Conservation (phyloP, 148 eudicot species). For the Selenicereus undatus region DNA sequence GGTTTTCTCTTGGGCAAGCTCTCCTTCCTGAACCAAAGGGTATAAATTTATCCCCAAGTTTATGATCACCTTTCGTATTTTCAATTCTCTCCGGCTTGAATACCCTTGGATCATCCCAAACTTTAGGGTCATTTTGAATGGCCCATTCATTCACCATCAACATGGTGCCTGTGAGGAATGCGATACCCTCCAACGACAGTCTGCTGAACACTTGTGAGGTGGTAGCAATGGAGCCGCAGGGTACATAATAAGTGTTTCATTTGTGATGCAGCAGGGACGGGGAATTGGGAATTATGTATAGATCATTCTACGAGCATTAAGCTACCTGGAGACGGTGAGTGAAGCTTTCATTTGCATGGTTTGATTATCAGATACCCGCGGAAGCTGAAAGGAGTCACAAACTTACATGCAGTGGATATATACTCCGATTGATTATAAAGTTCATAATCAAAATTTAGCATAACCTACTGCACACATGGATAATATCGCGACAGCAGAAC, state of each 20-base stretch:
- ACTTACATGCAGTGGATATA: too few species aligned
- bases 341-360: too few species aligned
- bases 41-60: constrained; percentile 17
- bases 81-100: constrained; percentile 33
- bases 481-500: not conserved
- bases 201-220: constrained; percentile 23
- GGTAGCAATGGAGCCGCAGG: constrained; percentile 19
- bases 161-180: constrained; percentile 26
- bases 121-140: constrained; percentile 24
- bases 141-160: constrained; percentile 31
- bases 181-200: constrained; percentile 25
- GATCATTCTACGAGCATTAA: too few species aligned
- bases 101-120: constrained; percentile 23
- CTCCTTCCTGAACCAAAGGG: constrained; percentile 29
- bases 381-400: too few species aligned
- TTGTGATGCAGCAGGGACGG: constrained; percentile 24
- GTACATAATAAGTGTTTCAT: constrained; percentile 28
- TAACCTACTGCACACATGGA: too few species aligned
- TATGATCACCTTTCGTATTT: constrained; percentile 15
- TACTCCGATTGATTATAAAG: too few species aligned
- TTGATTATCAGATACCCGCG: too few species aligned
- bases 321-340: too few species aligned
- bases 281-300: constrained; percentile 8
- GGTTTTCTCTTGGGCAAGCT: constrained; percentile 26
- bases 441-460: too few species aligned